phyloP scores from a whole-genome alignment of 768 basidiomycete genomes.

The Lactarius pseudohatsudake region DNA sequence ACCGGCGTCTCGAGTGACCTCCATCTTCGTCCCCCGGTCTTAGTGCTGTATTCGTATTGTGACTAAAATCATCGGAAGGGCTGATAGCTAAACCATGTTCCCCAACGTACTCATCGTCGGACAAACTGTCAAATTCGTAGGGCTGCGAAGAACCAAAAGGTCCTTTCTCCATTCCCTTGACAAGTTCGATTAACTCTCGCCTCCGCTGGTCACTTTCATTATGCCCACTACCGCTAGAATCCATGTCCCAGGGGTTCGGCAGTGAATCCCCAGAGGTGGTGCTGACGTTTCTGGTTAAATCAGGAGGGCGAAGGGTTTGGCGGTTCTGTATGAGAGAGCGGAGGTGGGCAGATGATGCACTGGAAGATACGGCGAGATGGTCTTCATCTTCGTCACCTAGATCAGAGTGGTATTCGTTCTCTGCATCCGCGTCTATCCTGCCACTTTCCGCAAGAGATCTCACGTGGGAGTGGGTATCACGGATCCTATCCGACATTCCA shows the following conservation, averaged over 20 bases:
- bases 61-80: slow-evolving; percentile 20
- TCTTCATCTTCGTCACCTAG: slow-evolving; percentile 12
- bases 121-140: slow-evolving; percentile 15
- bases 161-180: slow-evolving; percentile 21
- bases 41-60: background rate
- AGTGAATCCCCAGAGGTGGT: slow-evolving; percentile 5
- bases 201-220: slow-evolving; percentile 20
- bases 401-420: slow-evolving; percentile 13
- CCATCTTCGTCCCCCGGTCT: background rate
- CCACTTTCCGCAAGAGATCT: background rate
- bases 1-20: background rate
- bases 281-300: slow-evolving; percentile 6
- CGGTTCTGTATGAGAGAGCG: slow-evolving; percentile 18
- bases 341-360: slow-evolving; percentile 15
- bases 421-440: background rate
- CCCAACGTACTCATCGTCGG: slow-evolving; percentile 29
- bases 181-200: slow-evolving; percentile 25
- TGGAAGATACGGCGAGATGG: slow-evolving; percentile 11
- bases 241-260: slow-evolving; percentile 23
- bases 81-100: slow-evolving; percentile 35
- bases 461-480: background rate
- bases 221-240: background rate
- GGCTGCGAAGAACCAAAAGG: slow-evolving; percentile 4
- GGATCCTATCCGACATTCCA: background rate
- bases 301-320: slow-evolving; percentile 3